Evolutionary conservation across 2,329 filamentous ascomycete species (phyloP), one percentile per base, ranked within the genome.

Genomic region (Apiospora marii): DNA sequence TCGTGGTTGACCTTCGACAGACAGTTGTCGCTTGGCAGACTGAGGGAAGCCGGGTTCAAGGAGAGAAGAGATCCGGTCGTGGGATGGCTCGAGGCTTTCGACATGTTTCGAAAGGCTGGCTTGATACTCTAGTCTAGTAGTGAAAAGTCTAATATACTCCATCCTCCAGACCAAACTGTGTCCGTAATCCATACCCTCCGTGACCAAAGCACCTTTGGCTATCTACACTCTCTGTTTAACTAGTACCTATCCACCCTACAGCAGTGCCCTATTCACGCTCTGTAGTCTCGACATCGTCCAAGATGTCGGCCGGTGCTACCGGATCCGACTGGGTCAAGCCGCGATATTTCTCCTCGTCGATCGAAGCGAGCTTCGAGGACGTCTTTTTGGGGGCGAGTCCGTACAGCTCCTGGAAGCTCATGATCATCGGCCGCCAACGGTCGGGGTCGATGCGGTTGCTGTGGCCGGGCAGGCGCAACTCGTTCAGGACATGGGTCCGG

Each of bases 1-100:
- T 82, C 81, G 77, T 83, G 85, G 84, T 77, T 87, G 69, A 83
- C 82, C 7, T 87, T 87, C 73, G 85, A 88, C 73, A 80, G 85
- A 34, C 84, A 87, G 69, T 77, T 87, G 75, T 85, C 84, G 71
- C 76, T 85, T 68, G 78, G 82, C 34, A 83, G 80, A 43, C 76
- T 86, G 16, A 80, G 82, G 27, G 77, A 76, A 10, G 77, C 81
- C 4, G 84, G 83, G 0, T 88, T 86, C 69, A 76, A 74, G 4
- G 83, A 81, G 46, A 79, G 85, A 68, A 80, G 76, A 41, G 76
- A 81, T 30, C 85, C 82, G 0, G 75, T 80, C 13, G 77, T 81
- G 30, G 83, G 82, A 4, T 87, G 85, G 85, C 74, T 84, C 67
- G 80, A 83, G 61, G 81, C 82, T 0, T 86, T 87, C 76, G 80